Evolutionary conservation across 495 filamentous ascomycete genomes (phyloP).

Genomic region (Trichoderma parareesei): DNA sequence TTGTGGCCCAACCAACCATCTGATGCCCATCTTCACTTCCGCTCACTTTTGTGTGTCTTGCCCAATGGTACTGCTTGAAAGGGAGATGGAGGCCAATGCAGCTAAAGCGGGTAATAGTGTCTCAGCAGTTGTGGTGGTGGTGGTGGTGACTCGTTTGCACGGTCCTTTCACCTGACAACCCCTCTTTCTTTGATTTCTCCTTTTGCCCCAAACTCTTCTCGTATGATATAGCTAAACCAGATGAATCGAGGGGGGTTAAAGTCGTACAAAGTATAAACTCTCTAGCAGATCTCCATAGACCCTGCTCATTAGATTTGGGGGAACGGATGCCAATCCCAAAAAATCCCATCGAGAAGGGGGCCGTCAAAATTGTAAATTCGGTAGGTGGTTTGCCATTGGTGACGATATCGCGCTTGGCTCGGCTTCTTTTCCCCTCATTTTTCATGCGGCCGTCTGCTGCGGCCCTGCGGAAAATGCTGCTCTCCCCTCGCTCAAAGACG

Average conservation of each 20-base stretch:
- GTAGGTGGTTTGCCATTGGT: not conserved
- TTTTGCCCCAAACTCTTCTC: not conserved
- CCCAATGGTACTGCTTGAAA: not conserved
- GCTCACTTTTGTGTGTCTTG: not conserved
- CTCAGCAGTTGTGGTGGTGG: not conserved
- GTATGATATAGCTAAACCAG: not conserved
- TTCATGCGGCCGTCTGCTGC: slow-evolving; percentile 3
- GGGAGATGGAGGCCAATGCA: not conserved
- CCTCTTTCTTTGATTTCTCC: not conserved
- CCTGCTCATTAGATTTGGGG: no score
- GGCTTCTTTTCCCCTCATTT: not conserved
- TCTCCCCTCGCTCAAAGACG: not conserved
- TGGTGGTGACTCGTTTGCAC: not conserved
- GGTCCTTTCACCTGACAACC: not conserved
- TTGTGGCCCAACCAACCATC: not conserved
- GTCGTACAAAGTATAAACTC: not conserved
- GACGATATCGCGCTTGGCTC: not conserved
- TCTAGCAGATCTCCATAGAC: not conserved
- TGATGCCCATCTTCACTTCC: not conserved
- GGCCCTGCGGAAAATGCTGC: not conserved
- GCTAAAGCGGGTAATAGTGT: not conserved
- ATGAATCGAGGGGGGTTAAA: not conserved
- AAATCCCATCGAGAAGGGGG: not conserved
- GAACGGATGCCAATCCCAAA: not conserved
- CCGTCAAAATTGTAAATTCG: no score